Evolutionary conservation across 768 basidiomycete genomes (phyloP).

Genomic region (Cubamyces lactineus): DNA sequence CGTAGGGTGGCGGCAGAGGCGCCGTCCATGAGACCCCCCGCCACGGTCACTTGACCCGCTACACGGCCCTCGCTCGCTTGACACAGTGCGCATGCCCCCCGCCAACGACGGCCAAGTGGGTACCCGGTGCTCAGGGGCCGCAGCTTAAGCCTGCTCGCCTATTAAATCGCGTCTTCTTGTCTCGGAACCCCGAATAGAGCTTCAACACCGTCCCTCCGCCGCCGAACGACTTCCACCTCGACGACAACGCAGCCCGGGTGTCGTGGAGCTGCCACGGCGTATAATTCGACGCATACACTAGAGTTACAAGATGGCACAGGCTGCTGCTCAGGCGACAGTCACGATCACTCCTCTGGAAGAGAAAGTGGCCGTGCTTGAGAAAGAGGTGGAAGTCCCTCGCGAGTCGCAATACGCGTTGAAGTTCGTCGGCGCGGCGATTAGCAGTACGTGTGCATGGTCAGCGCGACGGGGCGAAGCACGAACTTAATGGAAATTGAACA

Average conservation of each 20-base stretch:
- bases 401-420: slow-evolving; percentile 34
- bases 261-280: too few relatives aligned
- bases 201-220: too few relatives aligned
- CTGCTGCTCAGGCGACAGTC: slow-evolving; percentile 14
- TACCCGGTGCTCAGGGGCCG: neutral
- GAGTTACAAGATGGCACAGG: neutral
- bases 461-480: neutral
- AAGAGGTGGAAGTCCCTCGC: slow-evolving; percentile 5
- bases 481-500: slow-evolving; percentile 6
- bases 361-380: slow-evolving; percentile 27
- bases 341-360: slow-evolving; percentile 28
- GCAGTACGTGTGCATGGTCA: slow-evolving; percentile 29
- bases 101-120: slow-evolving; percentile 2
- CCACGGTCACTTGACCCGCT: slow-evolving; percentile 24
- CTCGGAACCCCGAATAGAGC: too few relatives aligned
- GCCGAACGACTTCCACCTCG: too few relatives aligned
- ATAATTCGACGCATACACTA: neutral
- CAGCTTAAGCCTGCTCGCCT: neutral
- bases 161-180: too few relatives aligned
- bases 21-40: slow-evolving; percentile 18
- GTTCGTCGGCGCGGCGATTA: slow-evolving; percentile 35
- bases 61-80: neutral
- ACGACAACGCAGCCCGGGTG: too few relatives aligned
- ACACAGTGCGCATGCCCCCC: neutral
- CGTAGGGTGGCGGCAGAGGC: slow-evolving; percentile 13